phyloP scores from a whole-genome alignment of 2,329 filamentous ascomycete species.

The Aspergillus awamori region DNA sequence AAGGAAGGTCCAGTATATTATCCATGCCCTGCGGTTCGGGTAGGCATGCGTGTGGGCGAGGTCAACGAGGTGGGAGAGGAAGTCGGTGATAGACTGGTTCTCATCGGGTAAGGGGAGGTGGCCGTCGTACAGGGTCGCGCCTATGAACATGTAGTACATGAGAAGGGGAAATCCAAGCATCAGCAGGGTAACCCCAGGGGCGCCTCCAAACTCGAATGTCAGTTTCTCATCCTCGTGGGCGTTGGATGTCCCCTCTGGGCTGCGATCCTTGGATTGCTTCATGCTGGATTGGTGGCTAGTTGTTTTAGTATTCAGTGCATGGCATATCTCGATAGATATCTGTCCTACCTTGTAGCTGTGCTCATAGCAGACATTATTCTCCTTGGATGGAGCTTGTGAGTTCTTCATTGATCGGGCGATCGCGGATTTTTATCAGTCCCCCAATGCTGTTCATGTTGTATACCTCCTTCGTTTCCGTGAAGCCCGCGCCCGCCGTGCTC shows the following conservation, averaged over 20 bases:
- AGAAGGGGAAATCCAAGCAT: conserved; percentile 88
- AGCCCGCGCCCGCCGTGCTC: conserved; percentile 13
- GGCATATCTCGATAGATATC: neutral
- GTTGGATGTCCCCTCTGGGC: neutral
- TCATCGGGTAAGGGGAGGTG: conserved; percentile 68
- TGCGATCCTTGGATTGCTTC: neutral
- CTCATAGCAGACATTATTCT: conserved; percentile 1
- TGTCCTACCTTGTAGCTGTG: conserved; percentile 3
- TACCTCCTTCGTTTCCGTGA: neutral
- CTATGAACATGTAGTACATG: conserved; percentile 99
- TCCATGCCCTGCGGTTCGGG: conserved; percentile 78
- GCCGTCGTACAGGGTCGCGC: conserved; percentile 86
- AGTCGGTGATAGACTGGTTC: conserved; percentile 69
- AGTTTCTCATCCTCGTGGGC: neutral
- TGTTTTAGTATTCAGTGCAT: neutral
- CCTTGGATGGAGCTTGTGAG: neutral
- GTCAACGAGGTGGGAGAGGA: conserved; percentile 68
- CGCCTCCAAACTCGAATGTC: conserved; percentile 78
- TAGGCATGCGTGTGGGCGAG: conserved; percentile 82
- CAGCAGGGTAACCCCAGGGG: conserved; percentile 72
- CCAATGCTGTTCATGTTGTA: neutral
- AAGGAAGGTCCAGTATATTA: conserved; percentile 92
- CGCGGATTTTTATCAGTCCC: neutral
- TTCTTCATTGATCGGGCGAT: neutral
- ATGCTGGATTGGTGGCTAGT: neutral